phyloP scores from a whole-genome alignment of 495 filamentous ascomycete species.

The Sporormia fimetaria region DNA sequence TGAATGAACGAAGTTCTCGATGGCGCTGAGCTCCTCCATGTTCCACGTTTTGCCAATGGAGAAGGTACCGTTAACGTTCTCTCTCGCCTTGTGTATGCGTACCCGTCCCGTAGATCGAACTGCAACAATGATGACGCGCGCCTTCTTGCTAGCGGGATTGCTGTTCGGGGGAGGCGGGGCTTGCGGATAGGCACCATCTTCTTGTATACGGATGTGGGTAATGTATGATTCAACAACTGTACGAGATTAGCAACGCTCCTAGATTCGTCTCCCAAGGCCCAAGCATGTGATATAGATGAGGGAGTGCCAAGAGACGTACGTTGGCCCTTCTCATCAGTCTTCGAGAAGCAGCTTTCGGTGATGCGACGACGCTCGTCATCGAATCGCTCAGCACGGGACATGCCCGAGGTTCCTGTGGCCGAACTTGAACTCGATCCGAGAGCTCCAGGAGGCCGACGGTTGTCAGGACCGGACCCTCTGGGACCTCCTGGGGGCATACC shows the following conservation, averaged over 20 bases:
- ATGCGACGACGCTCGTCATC: constrained; percentile 94
- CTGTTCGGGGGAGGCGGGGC: constrained; percentile 68
- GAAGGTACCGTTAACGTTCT: constrained; percentile 85
- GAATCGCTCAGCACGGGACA: constrained; percentile 73
- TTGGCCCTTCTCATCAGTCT: constrained; percentile 70
- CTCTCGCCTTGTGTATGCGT: constrained; percentile 89
- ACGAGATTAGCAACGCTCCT: constrained; percentile 6
- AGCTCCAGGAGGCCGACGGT: constrained; percentile 13
- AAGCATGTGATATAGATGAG: background rate
- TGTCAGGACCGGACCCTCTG: constrained; percentile 19
- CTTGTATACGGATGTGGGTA: constrained; percentile 81
- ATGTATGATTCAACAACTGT: constrained; percentile 91
- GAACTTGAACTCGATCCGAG: constrained; percentile 10
- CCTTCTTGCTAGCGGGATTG: constrained; percentile 64
- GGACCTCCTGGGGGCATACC: background rate
- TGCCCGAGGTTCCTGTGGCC: constrained; percentile 4
- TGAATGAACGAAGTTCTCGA: constrained; percentile 63
- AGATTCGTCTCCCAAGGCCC: too few species aligned
- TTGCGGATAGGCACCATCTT: constrained; percentile 76
- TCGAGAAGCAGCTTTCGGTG: constrained; percentile 80
- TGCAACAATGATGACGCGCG: constrained; percentile 79
- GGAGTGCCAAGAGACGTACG: constrained; percentile 42
- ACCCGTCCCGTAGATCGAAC: constrained; percentile 87
- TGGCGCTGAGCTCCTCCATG: constrained; percentile 69
- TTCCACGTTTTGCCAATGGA: constrained; percentile 98